Conservation (phyloP, 163 green algal species). For the Picocystis sp. region DNA sequence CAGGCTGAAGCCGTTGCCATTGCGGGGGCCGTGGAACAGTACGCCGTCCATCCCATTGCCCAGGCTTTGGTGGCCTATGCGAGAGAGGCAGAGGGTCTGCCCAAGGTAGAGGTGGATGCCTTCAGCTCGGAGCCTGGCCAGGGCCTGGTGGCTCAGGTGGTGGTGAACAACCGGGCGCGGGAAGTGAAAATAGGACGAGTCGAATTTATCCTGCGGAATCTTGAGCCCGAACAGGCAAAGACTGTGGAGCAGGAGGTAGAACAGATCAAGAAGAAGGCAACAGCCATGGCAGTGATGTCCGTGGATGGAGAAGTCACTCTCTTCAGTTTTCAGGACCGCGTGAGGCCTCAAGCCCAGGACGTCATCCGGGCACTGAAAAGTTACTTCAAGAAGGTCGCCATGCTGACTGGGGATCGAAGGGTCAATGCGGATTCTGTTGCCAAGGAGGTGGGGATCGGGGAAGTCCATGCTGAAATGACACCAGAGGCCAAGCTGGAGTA, state of each 20-base stretch:
- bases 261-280: no score
- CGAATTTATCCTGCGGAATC: no score
- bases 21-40: constrained; percentile 54
- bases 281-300: no score
- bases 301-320: constrained; percentile 14
- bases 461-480: constrained; percentile 38
- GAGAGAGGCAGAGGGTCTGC: no score
- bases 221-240: no score
- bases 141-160: background rate
- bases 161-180: constrained; percentile 14
- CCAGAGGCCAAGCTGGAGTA: constrained; percentile 51
- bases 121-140: no score
- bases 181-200: background rate
- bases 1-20: constrained; percentile 34
- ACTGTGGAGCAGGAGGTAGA: no score
- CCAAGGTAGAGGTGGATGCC: no score
- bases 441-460: constrained; percentile 25
- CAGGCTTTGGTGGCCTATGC: constrained; percentile 12
- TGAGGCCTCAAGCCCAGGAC: constrained; percentile 3
- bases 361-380: constrained; percentile 7
- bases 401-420: constrained; percentile 49
- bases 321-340: constrained; percentile 19
- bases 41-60: constrained; percentile 67
- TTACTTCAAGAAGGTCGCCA: constrained; percentile 27
- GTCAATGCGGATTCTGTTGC: constrained; percentile 4